phyloP scores from a whole-genome alignment of 2,329 filamentous ascomycete species.

The Alternaria ethzedia region DNA sequence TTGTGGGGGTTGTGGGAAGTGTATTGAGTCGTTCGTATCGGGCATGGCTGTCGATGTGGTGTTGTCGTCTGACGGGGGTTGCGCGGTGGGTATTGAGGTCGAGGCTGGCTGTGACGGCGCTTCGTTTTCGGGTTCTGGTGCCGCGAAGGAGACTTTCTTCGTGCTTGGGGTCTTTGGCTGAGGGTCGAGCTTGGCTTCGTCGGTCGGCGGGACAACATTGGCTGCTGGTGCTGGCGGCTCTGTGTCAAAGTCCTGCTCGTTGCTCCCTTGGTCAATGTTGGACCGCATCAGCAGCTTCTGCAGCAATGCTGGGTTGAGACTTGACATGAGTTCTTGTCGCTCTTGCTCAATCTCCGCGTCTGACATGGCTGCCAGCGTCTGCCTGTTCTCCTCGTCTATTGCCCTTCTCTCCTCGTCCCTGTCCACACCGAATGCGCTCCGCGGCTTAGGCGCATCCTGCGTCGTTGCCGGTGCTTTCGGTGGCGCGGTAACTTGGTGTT shows the following conservation, averaged over 20 bases:
- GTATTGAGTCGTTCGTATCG: conserved; percentile 62
- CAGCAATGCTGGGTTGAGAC: conserved; percentile 75
- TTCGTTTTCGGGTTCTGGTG: conserved; percentile 17
- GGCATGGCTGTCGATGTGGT: conserved; percentile 51
- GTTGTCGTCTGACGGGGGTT: not conserved
- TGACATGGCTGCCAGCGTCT: conserved; percentile 78
- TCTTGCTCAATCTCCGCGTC: conserved; percentile 81
- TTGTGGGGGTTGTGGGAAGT: conserved; percentile 65
- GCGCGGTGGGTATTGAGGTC: not conserved
- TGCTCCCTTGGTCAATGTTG: conserved; percentile 71
- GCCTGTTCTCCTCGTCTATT: conserved; percentile 84
- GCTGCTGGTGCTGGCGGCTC: conserved; percentile 9
- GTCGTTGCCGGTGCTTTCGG: conserved; percentile 10
- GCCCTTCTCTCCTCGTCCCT: conserved; percentile 66
- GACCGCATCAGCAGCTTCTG: conserved; percentile 78
- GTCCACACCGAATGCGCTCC: conserved; percentile 20
- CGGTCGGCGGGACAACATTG: conserved; percentile 10
- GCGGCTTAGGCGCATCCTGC: conserved; percentile 23
- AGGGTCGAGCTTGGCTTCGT: conserved; percentile 15
- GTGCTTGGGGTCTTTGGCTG: conserved; percentile 14
- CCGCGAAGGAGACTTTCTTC: conserved; percentile 47
- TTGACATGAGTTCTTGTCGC: conserved; percentile 78
- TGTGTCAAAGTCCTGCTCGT: conserved; percentile 46
- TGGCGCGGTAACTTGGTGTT: conserved; percentile 21
- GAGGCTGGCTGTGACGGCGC: not conserved